Evolutionary conservation across 2,329 filamentous ascomycete species (phyloP).

Genomic region (Fusarium neocosmosporiellum): DNA sequence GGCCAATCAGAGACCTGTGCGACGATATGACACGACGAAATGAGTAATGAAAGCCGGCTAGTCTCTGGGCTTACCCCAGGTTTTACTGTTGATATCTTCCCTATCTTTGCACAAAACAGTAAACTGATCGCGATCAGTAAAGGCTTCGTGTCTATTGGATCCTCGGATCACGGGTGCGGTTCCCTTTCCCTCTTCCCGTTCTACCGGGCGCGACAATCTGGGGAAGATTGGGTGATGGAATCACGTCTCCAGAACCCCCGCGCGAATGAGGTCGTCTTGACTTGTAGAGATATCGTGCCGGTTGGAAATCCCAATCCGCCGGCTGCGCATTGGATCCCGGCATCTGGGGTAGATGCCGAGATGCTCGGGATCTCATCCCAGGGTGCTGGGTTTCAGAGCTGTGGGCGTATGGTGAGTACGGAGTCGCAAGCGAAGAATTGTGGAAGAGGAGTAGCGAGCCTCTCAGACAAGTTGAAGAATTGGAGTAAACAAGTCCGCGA

Average conservation of each 20-base stretch:
- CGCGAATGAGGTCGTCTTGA: constrained; percentile 36
- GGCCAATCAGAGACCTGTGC: constrained; percentile 24
- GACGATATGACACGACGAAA: constrained; percentile 35
- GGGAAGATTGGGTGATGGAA: constrained; percentile 39
- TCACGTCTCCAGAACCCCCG: constrained; percentile 34
- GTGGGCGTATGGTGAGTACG: neutral
- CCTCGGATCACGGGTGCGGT: constrained; percentile 25
- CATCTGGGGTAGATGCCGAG: constrained; percentile 9
- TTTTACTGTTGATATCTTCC: constrained; percentile 40
- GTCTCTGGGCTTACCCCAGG: constrained; percentile 37
- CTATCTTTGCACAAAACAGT: constrained; percentile 28
- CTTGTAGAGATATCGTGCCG: constrained; percentile 23
- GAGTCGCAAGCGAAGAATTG: neutral
- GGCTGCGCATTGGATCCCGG: constrained; percentile 30
- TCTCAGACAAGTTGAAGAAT: neutral
- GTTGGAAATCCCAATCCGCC: constrained; percentile 36
- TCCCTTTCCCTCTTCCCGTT: constrained; percentile 13
- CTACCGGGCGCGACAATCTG: constrained; percentile 18
- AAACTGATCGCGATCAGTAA: constrained; percentile 41
- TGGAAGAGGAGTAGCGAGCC: neutral
- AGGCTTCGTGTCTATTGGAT: constrained; percentile 38
- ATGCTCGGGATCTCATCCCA: neutral
- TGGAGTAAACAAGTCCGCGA: neutral
- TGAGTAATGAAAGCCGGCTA: constrained; percentile 39
- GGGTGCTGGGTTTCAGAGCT: neutral